phyloP scores from a whole-genome alignment of 495 filamentous ascomycete species.

The Neurospora sp. region DNA sequence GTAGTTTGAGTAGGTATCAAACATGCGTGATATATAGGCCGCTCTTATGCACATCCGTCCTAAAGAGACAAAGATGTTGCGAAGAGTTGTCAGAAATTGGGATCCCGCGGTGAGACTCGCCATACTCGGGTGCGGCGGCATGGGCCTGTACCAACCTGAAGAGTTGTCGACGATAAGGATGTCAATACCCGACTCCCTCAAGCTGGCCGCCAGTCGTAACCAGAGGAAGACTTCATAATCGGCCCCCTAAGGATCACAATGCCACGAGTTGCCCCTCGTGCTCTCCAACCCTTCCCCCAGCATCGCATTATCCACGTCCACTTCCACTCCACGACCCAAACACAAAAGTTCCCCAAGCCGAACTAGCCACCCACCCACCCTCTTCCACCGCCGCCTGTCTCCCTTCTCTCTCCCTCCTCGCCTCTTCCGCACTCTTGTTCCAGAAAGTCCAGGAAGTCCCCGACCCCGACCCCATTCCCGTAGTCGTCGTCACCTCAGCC shows the following conservation, averaged over 20 bases:
- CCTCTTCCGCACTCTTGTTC: slow-evolving; percentile 13
- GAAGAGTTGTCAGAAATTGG: background rate
- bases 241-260: background rate
- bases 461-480: too few species aligned
- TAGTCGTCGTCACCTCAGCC: slow-evolving; percentile 16
- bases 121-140: background rate
- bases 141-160: background rate
- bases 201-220: background rate
- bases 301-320: background rate
- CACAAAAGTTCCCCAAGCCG: slow-evolving; percentile 16
- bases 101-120: background rate
- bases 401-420: slow-evolving; percentile 8
- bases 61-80: background rate
- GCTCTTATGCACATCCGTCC: background rate
- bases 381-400: slow-evolving; percentile 13
- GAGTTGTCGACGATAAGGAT: background rate
- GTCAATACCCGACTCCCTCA: background rate
- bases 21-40: background rate
- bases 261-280: background rate
- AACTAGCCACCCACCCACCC: slow-evolving; percentile 17
- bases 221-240: background rate
- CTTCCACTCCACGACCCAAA: slow-evolving; percentile 4
- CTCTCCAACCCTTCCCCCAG: background rate
- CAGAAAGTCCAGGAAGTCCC: slow-evolving; percentile 4
- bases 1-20: background rate